Conservation (phyloP, 2,329 filamentous ascomycete genomes). For the Ceratocystis eucalypticola region DNA sequence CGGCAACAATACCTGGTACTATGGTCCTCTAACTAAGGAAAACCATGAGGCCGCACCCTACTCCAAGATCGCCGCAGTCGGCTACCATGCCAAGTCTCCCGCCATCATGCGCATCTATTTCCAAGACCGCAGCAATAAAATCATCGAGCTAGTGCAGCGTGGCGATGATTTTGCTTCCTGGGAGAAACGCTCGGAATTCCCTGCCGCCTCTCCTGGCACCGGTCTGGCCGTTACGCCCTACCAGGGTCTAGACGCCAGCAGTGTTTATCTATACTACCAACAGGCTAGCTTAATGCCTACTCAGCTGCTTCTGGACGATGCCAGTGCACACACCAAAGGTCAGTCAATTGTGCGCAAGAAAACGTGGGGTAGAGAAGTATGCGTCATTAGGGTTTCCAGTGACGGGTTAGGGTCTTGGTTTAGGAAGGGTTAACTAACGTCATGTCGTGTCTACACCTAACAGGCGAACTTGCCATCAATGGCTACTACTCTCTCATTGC, state of each 20-base stretch:
- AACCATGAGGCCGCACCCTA: conserved; percentile 15
- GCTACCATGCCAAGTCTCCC: conserved; percentile 17
- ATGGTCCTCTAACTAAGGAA: conserved; percentile 15
- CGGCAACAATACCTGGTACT: conserved; percentile 19
- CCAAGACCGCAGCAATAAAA: conserved; percentile 18
- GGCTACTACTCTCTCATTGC: conserved; percentile 18
- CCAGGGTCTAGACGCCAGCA: conserved; percentile 15
- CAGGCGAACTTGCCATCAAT: conserved; percentile 18
- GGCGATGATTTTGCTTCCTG: conserved; percentile 18
- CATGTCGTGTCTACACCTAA: neutral
- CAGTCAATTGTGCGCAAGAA: neutral
- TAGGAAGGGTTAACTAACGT: neutral
- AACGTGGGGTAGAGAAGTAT: neutral
- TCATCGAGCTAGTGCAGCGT: conserved; percentile 19
- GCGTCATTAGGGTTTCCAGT: neutral
- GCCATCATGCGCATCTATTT: conserved; percentile 17
- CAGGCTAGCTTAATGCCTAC: conserved; percentile 15
- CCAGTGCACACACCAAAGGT: conserved; percentile 13
- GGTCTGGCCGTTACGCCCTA: conserved; percentile 16
- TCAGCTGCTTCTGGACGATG: conserved; percentile 16
- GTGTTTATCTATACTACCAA: conserved; percentile 17
- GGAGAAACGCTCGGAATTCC: conserved; percentile 16
- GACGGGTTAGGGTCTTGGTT: neutral
- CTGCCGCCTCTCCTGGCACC: conserved; percentile 16
- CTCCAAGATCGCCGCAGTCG: conserved; percentile 18